Evolutionary conservation across 1,139 yeast species (phyloP).

Genomic region (Blastobotrys niveus): DNA sequence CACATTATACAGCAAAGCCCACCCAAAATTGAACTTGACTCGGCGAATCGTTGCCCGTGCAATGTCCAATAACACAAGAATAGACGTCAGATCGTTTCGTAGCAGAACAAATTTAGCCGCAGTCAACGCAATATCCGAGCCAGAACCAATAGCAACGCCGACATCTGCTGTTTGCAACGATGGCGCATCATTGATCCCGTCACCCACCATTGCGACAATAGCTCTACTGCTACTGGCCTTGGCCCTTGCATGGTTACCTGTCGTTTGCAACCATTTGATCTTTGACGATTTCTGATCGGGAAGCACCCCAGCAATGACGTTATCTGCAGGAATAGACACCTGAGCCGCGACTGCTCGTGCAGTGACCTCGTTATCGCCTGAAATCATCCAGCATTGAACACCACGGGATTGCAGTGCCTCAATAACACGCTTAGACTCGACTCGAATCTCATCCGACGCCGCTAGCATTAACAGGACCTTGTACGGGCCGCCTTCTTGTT

Average conservation of each 20-base stretch:
- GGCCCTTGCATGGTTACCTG: constrained; percentile 24
- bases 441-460: constrained; percentile 59
- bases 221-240: constrained; percentile 25
- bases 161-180: constrained; percentile 82
- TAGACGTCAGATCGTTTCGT: constrained; percentile 31
- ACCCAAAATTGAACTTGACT: constrained; percentile 71
- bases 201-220: constrained; percentile 69
- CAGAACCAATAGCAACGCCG: constrained; percentile 87
- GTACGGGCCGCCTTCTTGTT: constrained; percentile 37
- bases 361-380: constrained; percentile 64
- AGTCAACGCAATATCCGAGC: constrained; percentile 90
- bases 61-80: constrained; percentile 63
- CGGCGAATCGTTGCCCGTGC: constrained; percentile 63
- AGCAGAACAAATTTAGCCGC: constrained; percentile 84
- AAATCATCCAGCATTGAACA: constrained; percentile 64
- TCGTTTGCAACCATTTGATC: constrained; percentile 48
- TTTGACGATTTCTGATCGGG: constrained; percentile 67
- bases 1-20: constrained; percentile 83
- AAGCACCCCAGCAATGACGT: constrained; percentile 66
- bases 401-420: constrained; percentile 39
- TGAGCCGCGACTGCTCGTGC: constrained; percentile 64
- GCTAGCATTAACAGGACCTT: constrained; percentile 48
- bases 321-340: constrained; percentile 48
- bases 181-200: constrained; percentile 94
- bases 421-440: constrained; percentile 54